Evolutionary conservation across 768 basidiomycete species (phyloP), one percentile per base, ranked within the genome.

Genomic region (Kwoniella sp.): DNA sequence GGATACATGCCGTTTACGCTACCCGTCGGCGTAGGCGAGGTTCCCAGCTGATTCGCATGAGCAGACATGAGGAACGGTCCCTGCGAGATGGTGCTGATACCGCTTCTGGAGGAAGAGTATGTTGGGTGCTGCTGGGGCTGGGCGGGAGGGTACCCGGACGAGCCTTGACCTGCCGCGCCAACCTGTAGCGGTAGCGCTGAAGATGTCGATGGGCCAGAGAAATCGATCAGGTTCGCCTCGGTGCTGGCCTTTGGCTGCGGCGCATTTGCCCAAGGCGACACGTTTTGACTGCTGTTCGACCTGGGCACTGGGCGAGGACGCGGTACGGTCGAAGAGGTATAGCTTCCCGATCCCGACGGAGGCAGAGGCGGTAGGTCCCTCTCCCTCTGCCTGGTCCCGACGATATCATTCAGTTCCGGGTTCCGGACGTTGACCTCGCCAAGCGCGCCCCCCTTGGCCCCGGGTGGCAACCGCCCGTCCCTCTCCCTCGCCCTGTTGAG

Each of bases 401-500:
- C 26, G 9, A 69, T 57, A 57, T 69, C 64, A 38, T 66, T 66
- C 53, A 66, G 49, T 36, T 69, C 64, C n/a, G 64, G 67, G 55
- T 65, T 65, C 17, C 55, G 33, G 22, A 26, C 17, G 50, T 69
- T 69, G 27, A 45, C 48, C 20, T 20, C 27, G 29, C 14, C 36
- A 5, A 28, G 25, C 8, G 20, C 27, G 29, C 23, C 50, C 20
- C 6, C 34, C 45, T 19, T 25, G 9, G 40, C 25, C 12, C 29
- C 38, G 3, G 33, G 48, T 34, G 52, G 52, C 38, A 60, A 19
- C 43, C 53, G 29, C 3, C 52, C 61, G 31, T 56, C 57, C 26
- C 50, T 28, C 37, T 60, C 63, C 32, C 60, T 43, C 3, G 61
- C 59, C 19, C 61, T 15, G 46, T 66, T 63, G 28, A 69, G 38